Evolutionary conservation across 2,329 filamentous ascomycete genomes (phyloP).

Genomic region (Penicillium nordicum): DNA sequence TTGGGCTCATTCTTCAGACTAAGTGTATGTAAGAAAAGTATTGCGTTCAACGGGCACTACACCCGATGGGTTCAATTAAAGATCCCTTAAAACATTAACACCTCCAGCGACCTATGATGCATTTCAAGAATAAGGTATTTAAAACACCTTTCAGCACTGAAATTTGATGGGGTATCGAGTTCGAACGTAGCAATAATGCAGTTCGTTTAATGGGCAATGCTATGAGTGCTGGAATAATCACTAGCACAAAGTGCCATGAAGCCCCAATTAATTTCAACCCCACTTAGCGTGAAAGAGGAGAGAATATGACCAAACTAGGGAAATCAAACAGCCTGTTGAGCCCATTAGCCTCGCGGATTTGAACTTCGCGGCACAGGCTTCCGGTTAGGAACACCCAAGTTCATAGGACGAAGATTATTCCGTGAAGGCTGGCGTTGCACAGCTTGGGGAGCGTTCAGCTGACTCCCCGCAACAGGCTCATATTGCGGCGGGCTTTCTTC

Average conservation of each 20-base stretch:
- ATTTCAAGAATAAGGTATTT: background rate
- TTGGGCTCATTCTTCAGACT: background rate
- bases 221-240: background rate
- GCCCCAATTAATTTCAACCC: background rate
- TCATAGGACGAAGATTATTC: slow-evolving; percentile 29
- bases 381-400: slow-evolving; percentile 37
- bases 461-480: slow-evolving; percentile 25
- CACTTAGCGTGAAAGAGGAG: background rate
- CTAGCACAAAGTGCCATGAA: background rate
- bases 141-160: background rate
- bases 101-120: background rate
- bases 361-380: slow-evolving; percentile 38
- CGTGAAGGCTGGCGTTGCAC: slow-evolving; percentile 23
- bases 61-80: background rate
- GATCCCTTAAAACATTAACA: background rate
- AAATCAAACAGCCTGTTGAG: background rate
- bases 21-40: background rate
- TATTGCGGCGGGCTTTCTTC: slow-evolving; percentile 35
- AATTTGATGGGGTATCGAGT: slow-evolving; percentile 1
- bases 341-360: background rate
- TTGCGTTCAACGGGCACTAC: background rate
- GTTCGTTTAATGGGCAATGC: background rate
- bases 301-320: background rate
- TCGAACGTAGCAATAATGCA: background rate
- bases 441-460: slow-evolving; percentile 10